Conservation (phyloP, 148 eudicot species). For the Fallopia convolvulus region DNA sequence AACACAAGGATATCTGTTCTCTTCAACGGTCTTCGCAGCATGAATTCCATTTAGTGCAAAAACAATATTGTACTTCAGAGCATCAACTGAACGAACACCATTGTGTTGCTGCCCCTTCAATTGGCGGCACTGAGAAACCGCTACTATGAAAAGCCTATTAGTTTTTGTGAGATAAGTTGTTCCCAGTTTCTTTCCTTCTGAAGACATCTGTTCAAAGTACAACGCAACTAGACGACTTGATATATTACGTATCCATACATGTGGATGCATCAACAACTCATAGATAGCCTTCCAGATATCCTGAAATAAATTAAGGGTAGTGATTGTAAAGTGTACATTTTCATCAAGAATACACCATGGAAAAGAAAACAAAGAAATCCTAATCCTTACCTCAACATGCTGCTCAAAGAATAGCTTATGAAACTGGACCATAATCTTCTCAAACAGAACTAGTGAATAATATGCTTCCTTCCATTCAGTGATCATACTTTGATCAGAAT, state of each 20-base stretch:
- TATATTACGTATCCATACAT: conserved; percentile 69
- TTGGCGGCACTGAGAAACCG: conserved; percentile 63
- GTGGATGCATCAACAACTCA: conserved; percentile 78
- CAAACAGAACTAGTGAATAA: conserved; percentile 70
- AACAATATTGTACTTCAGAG: conserved; percentile 44
- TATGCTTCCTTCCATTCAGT: conserved; percentile 86
- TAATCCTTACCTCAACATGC: conserved; percentile 54
- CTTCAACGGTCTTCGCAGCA: conserved; percentile 24
- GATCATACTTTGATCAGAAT: conserved; percentile 35
- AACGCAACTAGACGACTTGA: conserved; percentile 60
- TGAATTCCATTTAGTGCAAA: conserved; percentile 51
- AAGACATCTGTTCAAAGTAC: conserved; percentile 45
- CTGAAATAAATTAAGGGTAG: conserved; percentile 27
- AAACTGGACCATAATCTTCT: conserved; percentile 62
- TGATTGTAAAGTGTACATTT: not conserved
- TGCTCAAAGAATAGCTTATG: conserved; percentile 33
- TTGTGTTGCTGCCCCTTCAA: conserved; percentile 36
- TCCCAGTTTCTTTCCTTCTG: conserved; percentile 26
- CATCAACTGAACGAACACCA: conserved; percentile 34
- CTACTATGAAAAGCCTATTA: conserved; percentile 54
- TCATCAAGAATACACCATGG: not conserved
- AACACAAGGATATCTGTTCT: conserved; percentile 22
- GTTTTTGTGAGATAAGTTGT: conserved; percentile 42
- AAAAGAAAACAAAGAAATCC: not conserved
- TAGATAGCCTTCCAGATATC: conserved; percentile 67